These are phyloP conservation scores for Podaxis sp. DNA, from an alignment of 768 basidiomycete genomes.

Conservation along the genomic window DNA sequence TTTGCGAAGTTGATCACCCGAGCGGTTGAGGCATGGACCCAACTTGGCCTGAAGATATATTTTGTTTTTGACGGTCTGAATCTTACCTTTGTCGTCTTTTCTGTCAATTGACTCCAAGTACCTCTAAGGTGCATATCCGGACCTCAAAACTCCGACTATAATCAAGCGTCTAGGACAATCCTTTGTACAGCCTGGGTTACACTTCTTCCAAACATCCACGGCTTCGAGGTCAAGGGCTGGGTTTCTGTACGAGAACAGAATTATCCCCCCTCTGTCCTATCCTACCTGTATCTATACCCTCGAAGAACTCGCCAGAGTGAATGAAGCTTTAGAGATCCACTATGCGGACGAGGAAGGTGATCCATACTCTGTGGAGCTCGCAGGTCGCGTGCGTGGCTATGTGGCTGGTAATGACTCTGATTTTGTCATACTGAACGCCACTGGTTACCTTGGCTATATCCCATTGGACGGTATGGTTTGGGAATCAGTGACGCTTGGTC, in stretches of 20 bases:
- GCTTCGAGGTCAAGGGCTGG: conserved; percentile 59
- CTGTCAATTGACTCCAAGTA: conserved; percentile 13
- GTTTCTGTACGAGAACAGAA: conserved; percentile 70
- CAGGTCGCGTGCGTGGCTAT: conserved; percentile 68
- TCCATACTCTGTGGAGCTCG: conserved; percentile 81
- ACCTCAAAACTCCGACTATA: conserved; percentile 68
- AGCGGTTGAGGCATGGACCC: conserved; percentile 66
- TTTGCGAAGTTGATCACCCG: conserved; percentile 47
- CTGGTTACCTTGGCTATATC: conserved; percentile 76
- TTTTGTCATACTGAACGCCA: conserved; percentile 73
- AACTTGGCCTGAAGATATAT: conserved; percentile 58
- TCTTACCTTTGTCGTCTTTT: conserved; percentile 2
- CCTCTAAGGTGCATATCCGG: conserved; percentile 59
- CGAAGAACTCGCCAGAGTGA: conserved; percentile 29
- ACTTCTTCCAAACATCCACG: conserved; percentile 81
- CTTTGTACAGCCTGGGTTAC: conserved; percentile 55
- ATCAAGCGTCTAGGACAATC: conserved; percentile 56
- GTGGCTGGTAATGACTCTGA: conserved; percentile 82
- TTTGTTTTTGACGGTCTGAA: conserved; percentile 84
- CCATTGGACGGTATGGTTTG: conserved; percentile 77
- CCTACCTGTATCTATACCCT: conserved; percentile 58
- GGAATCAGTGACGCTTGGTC: conserved; percentile 33
- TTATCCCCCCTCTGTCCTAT: conserved; percentile 69
- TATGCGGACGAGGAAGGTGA: conserved; percentile 84
- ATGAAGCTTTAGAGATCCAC: conserved; percentile 47